A percentile compares a stretch with the other conserved stretches of the same genome.
phyloP scores from a whole-genome alignment of 805 yeast genomes.

The Blastobotrys mokoenaii region DNA sequence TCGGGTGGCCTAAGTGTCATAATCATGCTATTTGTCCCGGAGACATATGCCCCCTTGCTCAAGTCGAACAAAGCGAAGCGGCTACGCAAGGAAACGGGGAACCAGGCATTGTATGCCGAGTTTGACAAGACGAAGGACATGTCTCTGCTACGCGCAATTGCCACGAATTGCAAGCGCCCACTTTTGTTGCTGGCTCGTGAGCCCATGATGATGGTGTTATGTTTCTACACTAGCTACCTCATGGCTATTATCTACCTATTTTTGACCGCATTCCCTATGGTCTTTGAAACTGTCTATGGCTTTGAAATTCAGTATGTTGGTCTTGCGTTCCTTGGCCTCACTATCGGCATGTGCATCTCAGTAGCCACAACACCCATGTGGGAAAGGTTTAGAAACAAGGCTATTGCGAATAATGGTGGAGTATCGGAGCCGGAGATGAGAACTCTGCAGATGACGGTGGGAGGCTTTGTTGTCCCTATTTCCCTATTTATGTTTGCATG shows the following conservation, averaged over 20 bases:
- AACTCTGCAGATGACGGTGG: constrained; percentile 43
- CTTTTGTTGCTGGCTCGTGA: constrained; percentile 37
- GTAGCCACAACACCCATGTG: constrained; percentile 25
- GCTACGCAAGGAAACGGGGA: constrained; percentile 40
- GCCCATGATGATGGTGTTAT: constrained; percentile 47
- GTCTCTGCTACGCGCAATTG: constrained; percentile 28
- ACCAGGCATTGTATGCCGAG: constrained; percentile 34
- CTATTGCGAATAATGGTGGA: constrained; percentile 37
- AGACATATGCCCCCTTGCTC: constrained; percentile 76
- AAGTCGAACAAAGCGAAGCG: constrained; percentile 55
- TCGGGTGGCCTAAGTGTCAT: constrained; percentile 45
- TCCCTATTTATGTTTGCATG: constrained; percentile 49
- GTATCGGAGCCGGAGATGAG: constrained; percentile 40
- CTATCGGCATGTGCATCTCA: constrained; percentile 60
- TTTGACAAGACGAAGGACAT: constrained; percentile 52
- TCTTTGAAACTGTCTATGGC: constrained; percentile 40
- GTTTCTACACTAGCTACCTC: constrained; percentile 49
- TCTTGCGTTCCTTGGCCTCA: constrained; percentile 51
- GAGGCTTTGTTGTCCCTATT: constrained; percentile 37
- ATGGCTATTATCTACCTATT: constrained; percentile 52
- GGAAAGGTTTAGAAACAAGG: constrained; percentile 25
- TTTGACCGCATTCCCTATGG: constrained; percentile 52
- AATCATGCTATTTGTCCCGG: constrained; percentile 45
- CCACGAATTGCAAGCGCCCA: constrained; percentile 37
- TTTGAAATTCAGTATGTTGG: constrained; percentile 46